Evolutionary conservation across 2,329 filamentous ascomycete species (phyloP), one percentile per base, ranked within the genome.

Genomic region (Cercospora brassicicola): DNA sequence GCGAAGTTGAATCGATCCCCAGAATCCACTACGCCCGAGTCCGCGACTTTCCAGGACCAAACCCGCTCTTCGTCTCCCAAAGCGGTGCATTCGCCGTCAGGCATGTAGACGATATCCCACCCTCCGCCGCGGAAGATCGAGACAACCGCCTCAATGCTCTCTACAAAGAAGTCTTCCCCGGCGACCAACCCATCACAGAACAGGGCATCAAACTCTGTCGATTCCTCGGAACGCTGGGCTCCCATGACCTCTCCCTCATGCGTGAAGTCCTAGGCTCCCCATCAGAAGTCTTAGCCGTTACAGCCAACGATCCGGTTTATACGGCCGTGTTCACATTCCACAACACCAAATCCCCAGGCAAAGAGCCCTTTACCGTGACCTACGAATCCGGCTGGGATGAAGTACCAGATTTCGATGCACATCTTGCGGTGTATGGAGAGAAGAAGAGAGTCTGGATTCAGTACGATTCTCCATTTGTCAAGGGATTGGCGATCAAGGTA

Each of bases 381-480:
- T 90, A 88, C 70, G 87, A 90, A 69, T 84, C 82, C 0, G 87
- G 87, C 0, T 79, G 88, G 23, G 82, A 86, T 69, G 73, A 75
- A 0, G 82, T 90, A 0, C 85, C 86, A 0, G 72, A 77, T 0
- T 87, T 87, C 60, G 85, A 87, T 64, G 84, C 85, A 0, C 80
- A 83, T 53, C 74, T 87, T 6, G 83, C 83, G 2, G 79, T 89
- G 0, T 89, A 87, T 69, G 83, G 83, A 0, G 74, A 79, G 15
- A 78, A 81, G 6, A 89, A 89, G 77, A 84, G 82, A 0, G 83
- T 89, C 0, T 81, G 78, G 1, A 79, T 89, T 10, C 74, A 84
- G 39, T 88, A 85, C 69, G 85, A 89, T 65, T 84, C 85, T 0
- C 87, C 87, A 0, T 88, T 84, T 65, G 79, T 88, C n/a, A 87